A percentile compares a stretch with the other conserved stretches of the same genome.
Conservation (phyloP, 2,329 filamentous ascomycete genomes). For the Sphaceloma murrayae region DNA sequence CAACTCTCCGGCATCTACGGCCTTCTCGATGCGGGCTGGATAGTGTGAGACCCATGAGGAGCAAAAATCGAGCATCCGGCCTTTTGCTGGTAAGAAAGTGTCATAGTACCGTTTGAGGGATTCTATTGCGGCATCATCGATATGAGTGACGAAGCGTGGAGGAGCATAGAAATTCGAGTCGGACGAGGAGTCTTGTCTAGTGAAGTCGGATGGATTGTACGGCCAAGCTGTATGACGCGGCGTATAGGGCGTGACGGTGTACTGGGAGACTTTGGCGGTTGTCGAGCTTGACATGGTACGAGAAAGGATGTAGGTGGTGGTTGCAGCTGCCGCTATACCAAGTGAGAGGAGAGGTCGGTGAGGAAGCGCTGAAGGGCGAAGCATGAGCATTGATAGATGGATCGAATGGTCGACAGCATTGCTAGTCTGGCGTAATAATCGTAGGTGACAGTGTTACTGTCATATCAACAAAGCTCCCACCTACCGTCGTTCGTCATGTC, state of each 20-base stretch:
- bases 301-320: constrained; percentile 2
- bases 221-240: constrained; percentile 29
- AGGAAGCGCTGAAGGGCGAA: neutral
- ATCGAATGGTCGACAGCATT: too few relatives aligned
- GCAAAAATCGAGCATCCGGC: constrained; percentile 42
- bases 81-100: constrained; percentile 33
- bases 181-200: constrained; percentile 30
- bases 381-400: constrained; percentile 12
- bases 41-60: constrained; percentile 43
- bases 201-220: constrained; percentile 32
- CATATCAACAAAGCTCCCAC: too few relatives aligned
- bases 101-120: constrained; percentile 40
- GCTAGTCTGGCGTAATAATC: too few relatives aligned
- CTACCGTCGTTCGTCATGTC: constrained; percentile 5
- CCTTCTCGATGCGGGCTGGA: constrained; percentile 28
- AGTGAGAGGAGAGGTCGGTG: constrained; percentile 11
- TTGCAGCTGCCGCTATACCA: constrained; percentile 11
- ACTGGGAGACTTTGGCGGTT: neutral
- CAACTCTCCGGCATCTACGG: constrained; percentile 27
- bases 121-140: constrained; percentile 42
- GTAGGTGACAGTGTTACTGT: too few relatives aligned
- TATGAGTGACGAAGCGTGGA: constrained; percentile 45
- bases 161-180: constrained; percentile 34
- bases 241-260: constrained; percentile 21
- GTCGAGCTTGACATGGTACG: neutral